Evolutionary conservation across 106 monocot genomes (phyloP), one percentile per base, ranked within the genome.

Genomic region (Dactylorhiza incarnata): DNA sequence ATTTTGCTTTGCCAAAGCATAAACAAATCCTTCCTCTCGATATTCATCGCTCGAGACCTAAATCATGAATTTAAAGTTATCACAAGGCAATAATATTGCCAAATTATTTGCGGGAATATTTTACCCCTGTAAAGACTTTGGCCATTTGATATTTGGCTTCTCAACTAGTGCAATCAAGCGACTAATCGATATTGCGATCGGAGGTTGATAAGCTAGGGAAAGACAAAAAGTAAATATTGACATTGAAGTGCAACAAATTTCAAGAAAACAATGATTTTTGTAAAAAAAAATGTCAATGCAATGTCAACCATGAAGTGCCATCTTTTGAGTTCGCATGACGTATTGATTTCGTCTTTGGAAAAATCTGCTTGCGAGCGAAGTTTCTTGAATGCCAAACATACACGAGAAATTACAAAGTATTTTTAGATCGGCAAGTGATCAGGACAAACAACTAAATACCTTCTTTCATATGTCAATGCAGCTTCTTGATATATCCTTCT

Each of bases 401-500:
- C 48, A 3, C 4, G 6, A 68, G 2, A 14, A 68, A 63, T 63
- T 63, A 26, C 25, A 63, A n/a, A 25, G 24, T 63, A 63, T 63
- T 25, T n/a, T 3, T 44, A 68, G 5, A 43, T 12, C 7, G 22
- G 3, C 26, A 46, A 46, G n/a, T 48, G 45, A 48, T 48, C n/a
- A 71, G 71, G 6, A 29, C 50, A 16, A 52, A 12, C 48, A 75
- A 63, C 3, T 5, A 16, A 37, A 74, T 84, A 97, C 97, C 91
- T 89, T 87, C 68, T 94, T 97, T 94, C 97, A 97, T 46, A 97
- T 81, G 81, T 97, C 97, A 78, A 86, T 76, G 75, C 75, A 84
- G 80, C 91, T 97, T 83, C 84, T 89, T 72, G 94, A 88, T 77
- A 97, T 84, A 75, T 97, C 97, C 81, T 97, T 97, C 71, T 85